Evolutionary conservation across 768 basidiomycete species (phyloP).

Genomic region (Chlorophyllum brunneum): DNA sequence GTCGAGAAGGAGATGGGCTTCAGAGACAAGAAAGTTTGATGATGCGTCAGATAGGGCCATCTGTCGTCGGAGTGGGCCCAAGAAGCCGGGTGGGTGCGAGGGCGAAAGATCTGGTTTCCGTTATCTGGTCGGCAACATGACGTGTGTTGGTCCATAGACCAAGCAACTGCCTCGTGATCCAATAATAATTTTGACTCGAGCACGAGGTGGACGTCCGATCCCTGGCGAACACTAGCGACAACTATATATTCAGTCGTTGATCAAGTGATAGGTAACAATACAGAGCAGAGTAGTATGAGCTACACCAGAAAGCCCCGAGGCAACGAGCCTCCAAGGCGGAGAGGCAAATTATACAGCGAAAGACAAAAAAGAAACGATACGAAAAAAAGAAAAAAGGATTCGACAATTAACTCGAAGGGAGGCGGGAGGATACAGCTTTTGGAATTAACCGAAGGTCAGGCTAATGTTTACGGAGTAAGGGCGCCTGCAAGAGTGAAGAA

Average conservation of each 20-base stretch:
- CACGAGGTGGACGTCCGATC: too few species aligned
- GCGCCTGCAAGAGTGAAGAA: slow-evolving; percentile 6
- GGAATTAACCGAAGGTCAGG: slow-evolving; percentile 10
- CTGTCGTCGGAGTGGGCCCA: background rate
- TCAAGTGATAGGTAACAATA: slow-evolving; percentile 6
- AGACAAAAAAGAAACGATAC: slow-evolving; percentile 1
- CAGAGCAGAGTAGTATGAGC: slow-evolving; percentile 12
- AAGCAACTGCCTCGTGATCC: too few species aligned
- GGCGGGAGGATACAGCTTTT: slow-evolving; percentile 9
- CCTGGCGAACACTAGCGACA: too few species aligned
- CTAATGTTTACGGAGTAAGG: slow-evolving; percentile 5
- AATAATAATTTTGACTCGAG: too few species aligned
- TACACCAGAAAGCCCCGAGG: slow-evolving; percentile 13
- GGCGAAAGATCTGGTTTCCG: too few species aligned
- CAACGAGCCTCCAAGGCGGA: background rate
- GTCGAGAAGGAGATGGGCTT: slow-evolving; percentile 63
- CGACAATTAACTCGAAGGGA: background rate
- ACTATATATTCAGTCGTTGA: slow-evolving; percentile 9
- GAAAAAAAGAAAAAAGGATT: slow-evolving; percentile 6
- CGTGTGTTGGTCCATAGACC: too few species aligned
- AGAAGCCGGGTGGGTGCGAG: background rate
- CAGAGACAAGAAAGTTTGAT: slow-evolving; percentile 65
- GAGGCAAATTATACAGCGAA: slow-evolving; percentile 12
- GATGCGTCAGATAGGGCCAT: slow-evolving; percentile 25
- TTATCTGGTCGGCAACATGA: too few species aligned